A percentile compares a stretch with the other conserved stretches of the same genome.
Evolutionary conservation across 108 stramenopile genomes (phyloP).

Genomic region (Poteriospumella lacustris): DNA sequence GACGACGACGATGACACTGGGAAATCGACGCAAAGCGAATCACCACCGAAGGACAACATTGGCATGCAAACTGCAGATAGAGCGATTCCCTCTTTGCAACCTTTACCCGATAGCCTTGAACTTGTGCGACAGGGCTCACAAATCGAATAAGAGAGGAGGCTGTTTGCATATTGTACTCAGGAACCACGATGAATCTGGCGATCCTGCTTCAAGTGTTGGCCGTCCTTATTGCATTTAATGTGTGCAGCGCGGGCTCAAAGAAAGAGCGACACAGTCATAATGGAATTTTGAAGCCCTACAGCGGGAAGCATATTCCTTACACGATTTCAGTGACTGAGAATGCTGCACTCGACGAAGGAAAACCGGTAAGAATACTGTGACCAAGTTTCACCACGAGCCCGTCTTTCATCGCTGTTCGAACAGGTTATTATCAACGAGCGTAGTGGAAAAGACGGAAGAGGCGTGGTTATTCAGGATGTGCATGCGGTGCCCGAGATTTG

Average conservation of each 20-base stretch:
- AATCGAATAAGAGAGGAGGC: no score
- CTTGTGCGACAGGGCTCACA: no score
- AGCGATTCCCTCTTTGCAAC: no score
- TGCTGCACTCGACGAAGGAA: neutral
- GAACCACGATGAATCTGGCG: neutral
- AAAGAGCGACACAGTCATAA: neutral
- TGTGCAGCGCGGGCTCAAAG: neutral
- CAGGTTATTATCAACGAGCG: neutral
- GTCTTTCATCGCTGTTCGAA: neutral
- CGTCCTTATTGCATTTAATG: neutral
- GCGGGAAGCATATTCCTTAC: neutral
- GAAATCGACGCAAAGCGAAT: no score
- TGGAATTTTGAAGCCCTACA: neutral
- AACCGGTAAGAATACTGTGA: neutral
- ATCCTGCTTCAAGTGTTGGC: neutral
- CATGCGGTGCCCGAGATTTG: neutral
- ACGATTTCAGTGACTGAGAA: neutral
- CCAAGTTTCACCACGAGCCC: neutral
- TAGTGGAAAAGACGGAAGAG: neutral
- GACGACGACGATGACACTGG: no score
- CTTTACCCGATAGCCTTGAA: no score
- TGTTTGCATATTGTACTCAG: no score
- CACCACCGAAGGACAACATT: no score
- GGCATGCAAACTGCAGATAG: no score
- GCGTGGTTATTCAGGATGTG: constrained; percentile 17